A percentile compares a stretch with the other conserved stretches of the same genome.
Conservation (phyloP, 2,329 filamentous ascomycete species). For the Apiospora hydei region DNA sequence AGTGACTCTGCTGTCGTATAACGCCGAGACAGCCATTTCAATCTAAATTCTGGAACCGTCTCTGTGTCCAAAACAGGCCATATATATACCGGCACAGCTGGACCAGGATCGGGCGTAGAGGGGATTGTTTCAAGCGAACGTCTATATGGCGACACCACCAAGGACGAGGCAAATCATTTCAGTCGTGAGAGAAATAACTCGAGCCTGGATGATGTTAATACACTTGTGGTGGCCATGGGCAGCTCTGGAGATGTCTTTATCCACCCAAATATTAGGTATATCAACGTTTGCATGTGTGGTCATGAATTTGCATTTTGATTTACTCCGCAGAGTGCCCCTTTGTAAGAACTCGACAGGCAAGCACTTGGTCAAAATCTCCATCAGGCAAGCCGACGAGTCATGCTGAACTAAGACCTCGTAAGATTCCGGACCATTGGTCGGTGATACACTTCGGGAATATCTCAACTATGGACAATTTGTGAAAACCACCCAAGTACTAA, state of each 20-base stretch:
- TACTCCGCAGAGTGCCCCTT: too few species aligned
- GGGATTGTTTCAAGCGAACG: neutral
- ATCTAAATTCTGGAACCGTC: constrained; percentile 1
- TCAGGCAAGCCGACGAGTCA: neutral
- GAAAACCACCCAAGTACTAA: neutral
- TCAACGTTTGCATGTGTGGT: too few species aligned
- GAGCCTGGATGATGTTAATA: too few species aligned
- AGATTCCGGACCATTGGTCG: neutral
- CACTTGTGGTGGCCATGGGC: too few species aligned
- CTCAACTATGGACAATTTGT: neutral
- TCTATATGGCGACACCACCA: too few species aligned
- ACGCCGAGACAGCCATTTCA: neutral
- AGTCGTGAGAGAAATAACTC: too few species aligned
- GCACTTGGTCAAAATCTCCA: neutral
- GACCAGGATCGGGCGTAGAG: neutral
- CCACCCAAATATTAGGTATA: too few species aligned
- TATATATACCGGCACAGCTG: neutral
- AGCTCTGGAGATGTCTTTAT: too few species aligned
- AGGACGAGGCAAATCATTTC: neutral
- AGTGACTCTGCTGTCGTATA: neutral
- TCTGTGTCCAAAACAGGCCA: constrained; percentile 16
- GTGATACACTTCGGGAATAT: neutral
- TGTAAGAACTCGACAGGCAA: too few species aligned
- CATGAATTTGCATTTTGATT: too few species aligned
- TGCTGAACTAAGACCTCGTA: neutral